Percentiles rank a stretch among this genome's conserved stretches.
phyloP scores from a whole-genome alignment of 2,329 filamentous ascomycete genomes.

The Hawksworthiomyces lignivorus region DNA sequence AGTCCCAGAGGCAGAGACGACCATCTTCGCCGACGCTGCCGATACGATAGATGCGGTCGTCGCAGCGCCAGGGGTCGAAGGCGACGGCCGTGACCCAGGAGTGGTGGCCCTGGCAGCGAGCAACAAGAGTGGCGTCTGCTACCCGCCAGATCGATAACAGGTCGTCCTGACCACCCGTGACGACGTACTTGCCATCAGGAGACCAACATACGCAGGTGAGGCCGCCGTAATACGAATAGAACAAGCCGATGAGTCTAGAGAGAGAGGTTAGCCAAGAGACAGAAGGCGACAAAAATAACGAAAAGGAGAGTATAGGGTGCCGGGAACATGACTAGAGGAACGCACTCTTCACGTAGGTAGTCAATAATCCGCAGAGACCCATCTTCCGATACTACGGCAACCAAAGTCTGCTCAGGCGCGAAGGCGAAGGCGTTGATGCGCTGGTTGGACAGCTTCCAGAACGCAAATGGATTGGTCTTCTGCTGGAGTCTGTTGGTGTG shows the following conservation, averaged over 20 bases:
- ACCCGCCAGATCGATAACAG: conserved; percentile 94
- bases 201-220: conserved; percentile 95
- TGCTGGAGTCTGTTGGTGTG: conserved; percentile 72
- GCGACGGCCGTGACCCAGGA: conserved; percentile 92
- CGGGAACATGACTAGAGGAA: no score
- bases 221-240: conserved; percentile 87
- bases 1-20: conserved; percentile 88
- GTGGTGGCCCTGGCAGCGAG: conserved; percentile 88
- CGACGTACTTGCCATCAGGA: conserved; percentile 88
- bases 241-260: conserved; percentile 76
- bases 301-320: background rate
- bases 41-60: conserved; percentile 90
- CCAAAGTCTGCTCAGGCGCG: conserved; percentile 77
- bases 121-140: conserved; percentile 74
- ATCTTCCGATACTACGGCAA: conserved; percentile 88
- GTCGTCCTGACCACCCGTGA: conserved; percentile 94
- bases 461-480: conserved; percentile 83
- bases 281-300: background rate
- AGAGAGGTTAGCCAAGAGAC: background rate
- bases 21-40: conserved; percentile 95
- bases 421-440: conserved; percentile 87
- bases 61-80: conserved; percentile 95
- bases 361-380: conserved; percentile 85
- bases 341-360: conserved; percentile 81
- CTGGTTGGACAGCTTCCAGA: conserved; percentile 88